Evolutionary conservation across 805 yeast species (phyloP).

Genomic region (Grigorovia humatica): DNA sequence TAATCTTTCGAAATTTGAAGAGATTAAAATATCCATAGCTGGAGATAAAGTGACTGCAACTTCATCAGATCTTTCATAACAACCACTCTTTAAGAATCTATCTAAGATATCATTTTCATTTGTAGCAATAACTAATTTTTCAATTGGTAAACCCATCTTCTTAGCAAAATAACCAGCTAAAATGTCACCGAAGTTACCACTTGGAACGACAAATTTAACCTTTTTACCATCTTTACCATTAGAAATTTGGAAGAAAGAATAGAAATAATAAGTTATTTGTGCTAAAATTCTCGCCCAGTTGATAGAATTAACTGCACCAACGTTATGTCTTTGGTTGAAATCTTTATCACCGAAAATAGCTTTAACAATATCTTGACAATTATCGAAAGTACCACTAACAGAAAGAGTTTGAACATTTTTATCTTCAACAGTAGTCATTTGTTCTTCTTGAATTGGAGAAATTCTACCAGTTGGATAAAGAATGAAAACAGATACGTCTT

Average conservation of each 20-base stretch:
- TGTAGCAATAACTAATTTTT: conserved; percentile 83
- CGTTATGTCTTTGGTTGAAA: conserved; percentile 81
- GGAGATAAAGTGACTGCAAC: conserved; percentile 91
- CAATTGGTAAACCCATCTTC: conserved; percentile 90
- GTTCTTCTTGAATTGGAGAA: conserved; percentile 95
- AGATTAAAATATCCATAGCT: conserved; percentile 95
- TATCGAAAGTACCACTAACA: conserved; percentile 94
- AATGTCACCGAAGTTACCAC: conserved; percentile 97
- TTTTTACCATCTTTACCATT: conserved; percentile 31
- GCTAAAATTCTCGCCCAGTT: conserved; percentile 99
- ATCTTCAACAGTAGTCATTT: conserved; percentile 95
- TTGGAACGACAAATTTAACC: conserved; percentile 85
- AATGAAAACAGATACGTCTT: conserved; percentile 95
- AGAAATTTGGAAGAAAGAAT: conserved; percentile 69
- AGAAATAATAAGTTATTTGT: conserved; percentile 93
- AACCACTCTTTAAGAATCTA: conserved; percentile 81
- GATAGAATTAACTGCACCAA: conserved; percentile 96
- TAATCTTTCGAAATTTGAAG: conserved; percentile 92
- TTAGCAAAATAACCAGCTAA: conserved; percentile 93
- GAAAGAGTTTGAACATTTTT: conserved; percentile 89
- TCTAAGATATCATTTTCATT: conserved; percentile 91
- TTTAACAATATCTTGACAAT: conserved; percentile 95
- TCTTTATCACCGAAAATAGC: conserved; percentile 81
- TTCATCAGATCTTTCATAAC: conserved; percentile 62
- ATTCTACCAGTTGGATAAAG: conserved; percentile 95